Conservation (phyloP, 2,329 filamentous ascomycete species). For the Tolypocladium amazonense region DNA sequence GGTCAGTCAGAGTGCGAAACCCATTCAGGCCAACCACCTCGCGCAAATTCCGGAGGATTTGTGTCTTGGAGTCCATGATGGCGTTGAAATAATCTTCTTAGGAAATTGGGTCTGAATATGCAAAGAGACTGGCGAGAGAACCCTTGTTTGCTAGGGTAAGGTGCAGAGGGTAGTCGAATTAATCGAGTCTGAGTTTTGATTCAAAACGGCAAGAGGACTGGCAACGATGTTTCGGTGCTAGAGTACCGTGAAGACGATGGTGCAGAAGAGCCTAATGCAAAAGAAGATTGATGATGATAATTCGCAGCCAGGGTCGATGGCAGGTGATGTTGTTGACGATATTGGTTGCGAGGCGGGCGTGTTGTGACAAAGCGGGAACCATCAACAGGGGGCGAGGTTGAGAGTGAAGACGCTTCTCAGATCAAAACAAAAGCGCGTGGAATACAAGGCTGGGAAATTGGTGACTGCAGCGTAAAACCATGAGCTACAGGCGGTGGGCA, state of each 20-base stretch:
- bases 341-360: neutral
- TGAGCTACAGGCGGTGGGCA: neutral
- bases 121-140: neutral
- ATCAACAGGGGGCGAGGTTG: neutral
- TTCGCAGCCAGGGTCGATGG: neutral
- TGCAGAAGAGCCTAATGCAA: neutral
- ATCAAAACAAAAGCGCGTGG: neutral
- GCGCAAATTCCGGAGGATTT: slow-evolving; percentile 10
- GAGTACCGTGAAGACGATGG: neutral
- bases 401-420: no score
- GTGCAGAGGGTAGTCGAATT: neutral
- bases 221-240: no score
- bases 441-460: neutral
- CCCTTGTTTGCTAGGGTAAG: neutral
- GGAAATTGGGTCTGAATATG: neutral
- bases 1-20: slow-evolving; percentile 9
- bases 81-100: neutral
- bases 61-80: slow-evolving; percentile 10
- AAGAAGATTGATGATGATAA: neutral
- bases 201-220: neutral
- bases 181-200: neutral
- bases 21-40: slow-evolving; percentile 12
- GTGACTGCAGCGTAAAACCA: neutral
- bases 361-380: neutral
- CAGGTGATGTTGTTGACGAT: neutral